Evolutionary conservation across 768 basidiomycete species (phyloP).

Genomic region (Leccinum subgranulosum): DNA sequence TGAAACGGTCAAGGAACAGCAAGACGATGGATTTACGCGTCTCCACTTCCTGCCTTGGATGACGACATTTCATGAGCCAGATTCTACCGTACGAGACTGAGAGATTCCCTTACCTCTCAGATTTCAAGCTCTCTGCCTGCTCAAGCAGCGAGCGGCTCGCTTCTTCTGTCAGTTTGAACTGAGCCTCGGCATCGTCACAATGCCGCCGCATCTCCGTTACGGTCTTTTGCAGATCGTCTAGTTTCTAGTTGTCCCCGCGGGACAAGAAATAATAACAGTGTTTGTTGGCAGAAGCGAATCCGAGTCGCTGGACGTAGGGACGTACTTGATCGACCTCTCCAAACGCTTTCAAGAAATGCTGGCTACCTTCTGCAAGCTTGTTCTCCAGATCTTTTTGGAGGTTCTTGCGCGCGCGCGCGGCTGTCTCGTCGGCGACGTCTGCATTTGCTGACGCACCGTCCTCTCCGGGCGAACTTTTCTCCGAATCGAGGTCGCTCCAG

Average conservation of each 20-base stretch:
- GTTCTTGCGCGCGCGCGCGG: conserved; percentile 71
- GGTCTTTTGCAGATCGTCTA: conserved; percentile 74
- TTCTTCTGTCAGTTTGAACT: conserved; percentile 70
- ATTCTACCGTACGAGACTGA: background rate
- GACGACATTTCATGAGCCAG: background rate
- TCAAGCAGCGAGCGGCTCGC: conserved; percentile 79
- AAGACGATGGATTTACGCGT: conserved; percentile 70
- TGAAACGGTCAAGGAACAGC: conserved; percentile 83
- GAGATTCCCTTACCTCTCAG: conserved; percentile 59
- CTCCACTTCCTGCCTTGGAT: conserved; percentile 61
- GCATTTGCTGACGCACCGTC: conserved; percentile 17
- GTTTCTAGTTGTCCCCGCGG: conserved; percentile 53
- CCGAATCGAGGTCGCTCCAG: conserved; percentile 22
- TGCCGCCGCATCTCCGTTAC: conserved; percentile 74
- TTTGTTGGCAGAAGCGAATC: background rate
- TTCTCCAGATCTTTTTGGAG: conserved; percentile 83
- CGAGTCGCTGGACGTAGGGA: background rate
- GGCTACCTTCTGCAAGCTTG: conserved; percentile 78
- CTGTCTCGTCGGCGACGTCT: conserved; percentile 55
- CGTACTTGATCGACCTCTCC: conserved; percentile 88
- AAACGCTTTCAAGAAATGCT: conserved; percentile 79
- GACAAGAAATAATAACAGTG: background rate
- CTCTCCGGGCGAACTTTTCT: conserved; percentile 4
- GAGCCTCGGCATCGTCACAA: conserved; percentile 81
- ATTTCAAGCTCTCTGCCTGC: conserved; percentile 71